Evolutionary conservation across 2,329 filamentous ascomycete genomes (phyloP).

Genomic region (Ceratocystis variospora): DNA sequence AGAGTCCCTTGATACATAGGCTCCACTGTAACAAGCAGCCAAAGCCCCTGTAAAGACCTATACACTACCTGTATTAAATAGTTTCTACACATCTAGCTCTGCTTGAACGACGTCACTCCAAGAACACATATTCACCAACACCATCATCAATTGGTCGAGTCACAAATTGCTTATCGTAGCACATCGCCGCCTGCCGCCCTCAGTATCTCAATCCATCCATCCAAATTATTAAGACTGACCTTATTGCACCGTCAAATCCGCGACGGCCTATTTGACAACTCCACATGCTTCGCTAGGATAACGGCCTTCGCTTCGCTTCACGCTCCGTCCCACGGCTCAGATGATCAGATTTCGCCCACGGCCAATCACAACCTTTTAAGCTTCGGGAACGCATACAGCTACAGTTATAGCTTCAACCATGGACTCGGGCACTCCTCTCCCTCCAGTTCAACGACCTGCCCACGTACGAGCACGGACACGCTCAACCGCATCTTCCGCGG

Average conservation of each 20-base stretch:
- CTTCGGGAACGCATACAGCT: neutral
- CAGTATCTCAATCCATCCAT: neutral
- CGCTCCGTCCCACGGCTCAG: neutral
- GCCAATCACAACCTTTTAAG: neutral
- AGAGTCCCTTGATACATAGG: neutral
- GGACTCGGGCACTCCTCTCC: conserved; percentile 10
- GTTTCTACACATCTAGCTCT: neutral
- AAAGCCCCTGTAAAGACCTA: neutral
- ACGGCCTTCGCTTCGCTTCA: neutral
- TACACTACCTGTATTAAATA: neutral
- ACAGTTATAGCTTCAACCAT: conserved; percentile 9
- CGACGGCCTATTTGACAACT: neutral
- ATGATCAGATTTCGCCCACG: neutral
- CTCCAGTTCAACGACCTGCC: neutral
- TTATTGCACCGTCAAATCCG: neutral
- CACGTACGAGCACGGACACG: conserved; percentile 13
- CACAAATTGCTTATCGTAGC: neutral
- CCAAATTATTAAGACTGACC: neutral
- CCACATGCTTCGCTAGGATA: neutral
- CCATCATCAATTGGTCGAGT: neutral
- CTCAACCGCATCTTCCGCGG: conserved; percentile 1
- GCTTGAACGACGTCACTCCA: neutral
- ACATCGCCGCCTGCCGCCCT: neutral
- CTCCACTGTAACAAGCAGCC: neutral
- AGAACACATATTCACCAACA: conserved; percentile 1